These are phyloP conservation scores for Carallia pectinifolia DNA, from an alignment of 345 rosid species.

Conservation along the genomic window DNA sequence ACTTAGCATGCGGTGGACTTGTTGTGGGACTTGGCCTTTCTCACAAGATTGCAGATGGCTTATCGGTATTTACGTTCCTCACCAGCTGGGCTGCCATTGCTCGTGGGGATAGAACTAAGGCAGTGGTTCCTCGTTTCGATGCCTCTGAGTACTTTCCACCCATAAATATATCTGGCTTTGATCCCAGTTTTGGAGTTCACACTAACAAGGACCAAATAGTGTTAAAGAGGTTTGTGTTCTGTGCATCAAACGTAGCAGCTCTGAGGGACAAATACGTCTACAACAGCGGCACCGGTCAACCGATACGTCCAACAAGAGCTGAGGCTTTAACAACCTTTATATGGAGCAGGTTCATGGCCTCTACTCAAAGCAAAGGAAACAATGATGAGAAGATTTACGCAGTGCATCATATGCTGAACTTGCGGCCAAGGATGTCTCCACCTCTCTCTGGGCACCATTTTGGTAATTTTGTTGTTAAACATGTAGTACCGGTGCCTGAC, in stretches of 20 bases:
- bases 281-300: background rate
- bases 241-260: background rate
- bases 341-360: background rate
- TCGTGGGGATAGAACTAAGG: background rate
- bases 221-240: background rate
- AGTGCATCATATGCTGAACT: background rate
- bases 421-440: background rate
- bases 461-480: slow-evolving; percentile 26
- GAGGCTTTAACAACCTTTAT: background rate
- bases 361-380: background rate
- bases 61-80: background rate
- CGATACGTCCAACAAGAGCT: background rate
- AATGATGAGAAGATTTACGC: background rate
- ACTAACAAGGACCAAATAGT: background rate
- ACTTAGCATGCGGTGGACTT: slow-evolving; percentile 1
- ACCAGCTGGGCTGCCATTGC: background rate
- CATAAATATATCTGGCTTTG: background rate
- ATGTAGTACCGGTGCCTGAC: slow-evolving; percentile 2
- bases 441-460: slow-evolving; percentile 12
- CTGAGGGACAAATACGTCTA: background rate
- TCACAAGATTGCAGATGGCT: background rate
- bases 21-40: background rate
- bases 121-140: background rate
- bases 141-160: background rate
- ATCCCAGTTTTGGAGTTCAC: background rate